Base-by-base conservation (phyloP, 345 rosid species). In the Pseudoturritis turrita region DNA sequence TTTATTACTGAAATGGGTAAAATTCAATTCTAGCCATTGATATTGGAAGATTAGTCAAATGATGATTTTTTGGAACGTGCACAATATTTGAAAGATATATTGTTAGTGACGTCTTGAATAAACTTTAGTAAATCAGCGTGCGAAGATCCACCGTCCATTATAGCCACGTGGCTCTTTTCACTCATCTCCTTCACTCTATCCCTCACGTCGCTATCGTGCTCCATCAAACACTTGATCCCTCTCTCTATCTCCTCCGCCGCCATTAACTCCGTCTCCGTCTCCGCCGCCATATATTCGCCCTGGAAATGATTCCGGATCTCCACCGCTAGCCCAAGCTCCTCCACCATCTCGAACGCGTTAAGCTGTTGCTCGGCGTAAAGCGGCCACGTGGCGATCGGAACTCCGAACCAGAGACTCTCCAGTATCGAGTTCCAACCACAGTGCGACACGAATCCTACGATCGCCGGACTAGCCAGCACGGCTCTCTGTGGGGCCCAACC, bases 401-500 rank as follows among this genome's bases (percentile, higher is more conserved):
- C 57, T n/a, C 73, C 78, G 12, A 59, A 74, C 78, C 78, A 74
- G 6, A 67, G 55, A 68, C 78, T 72, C 56, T 72, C 76, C 7
- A 72, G 28, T 11, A 23, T 29, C 14, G 76, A 72, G 70, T 62
- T 72, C 76, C 76, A 72, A 21, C 76, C 76, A 43, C 76, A 72
- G 36, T 72, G 76, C 13, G 76, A 72, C 10, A 84, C 87, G 15
- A 85, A 85, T 1, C 87, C 89, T 3, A 82, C 84, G 0, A 81
- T 35, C 0, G 87, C 81, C 1, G 54, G 58, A 56, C 80, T 85
- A 2, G 63, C 83, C 11, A 87, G 15, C 0, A 87, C 11, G 0
- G 65, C 73, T 4, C 44, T 77, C 15, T 87, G 88, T 9, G 87
- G 87, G 6, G 85, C 91, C 88, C 88, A 80, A 14, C 90, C 81